Evolutionary conservation across 805 yeast species (phyloP).

Genomic region (Pichia gijzeniarum): DNA sequence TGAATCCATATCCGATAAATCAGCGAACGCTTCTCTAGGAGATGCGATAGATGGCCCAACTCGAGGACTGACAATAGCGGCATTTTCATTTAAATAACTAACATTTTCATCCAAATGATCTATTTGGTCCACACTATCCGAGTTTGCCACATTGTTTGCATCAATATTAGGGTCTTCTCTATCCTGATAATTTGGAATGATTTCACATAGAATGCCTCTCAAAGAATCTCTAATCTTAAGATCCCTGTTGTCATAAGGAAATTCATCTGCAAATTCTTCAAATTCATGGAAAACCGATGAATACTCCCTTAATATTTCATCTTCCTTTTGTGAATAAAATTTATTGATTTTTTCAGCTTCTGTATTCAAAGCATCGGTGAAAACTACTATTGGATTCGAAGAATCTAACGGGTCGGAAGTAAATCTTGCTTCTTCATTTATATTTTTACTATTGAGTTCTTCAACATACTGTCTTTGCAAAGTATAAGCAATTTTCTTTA

Average conservation of each 20-base stretch:
- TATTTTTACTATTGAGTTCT: slow-evolving; percentile 19
- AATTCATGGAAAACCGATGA: slow-evolving; percentile 56
- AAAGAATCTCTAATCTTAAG: slow-evolving; percentile 14
- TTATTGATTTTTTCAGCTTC: slow-evolving; percentile 72
- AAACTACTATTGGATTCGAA: slow-evolving; percentile 49
- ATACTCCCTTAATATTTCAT: slow-evolving; percentile 44
- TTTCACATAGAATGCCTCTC: slow-evolving; percentile 12
- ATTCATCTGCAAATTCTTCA: slow-evolving; percentile 48
- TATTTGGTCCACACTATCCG: background rate
- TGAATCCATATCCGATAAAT: slow-evolving; percentile 14
- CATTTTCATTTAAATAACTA: background rate
- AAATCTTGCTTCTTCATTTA: slow-evolving; percentile 26
- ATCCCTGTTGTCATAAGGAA: slow-evolving; percentile 19
- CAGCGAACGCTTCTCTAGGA: background rate
- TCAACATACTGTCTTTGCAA: slow-evolving; percentile 59
- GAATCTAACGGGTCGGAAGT: slow-evolving; percentile 28
- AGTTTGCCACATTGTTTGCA: background rate
- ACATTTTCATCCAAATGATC: background rate
- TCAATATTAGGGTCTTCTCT: background rate
- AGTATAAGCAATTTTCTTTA: slow-evolving; percentile 78
- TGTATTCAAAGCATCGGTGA: slow-evolving; percentile 63
- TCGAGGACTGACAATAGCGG: background rate
- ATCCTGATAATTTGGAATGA: slow-evolving; percentile 6
- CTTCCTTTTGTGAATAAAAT: slow-evolving; percentile 67
- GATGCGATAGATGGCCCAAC: background rate